Base-by-base conservation (phyloP, 2,329 filamentous ascomycete genomes). In the Didymella keratinophila region DNA sequence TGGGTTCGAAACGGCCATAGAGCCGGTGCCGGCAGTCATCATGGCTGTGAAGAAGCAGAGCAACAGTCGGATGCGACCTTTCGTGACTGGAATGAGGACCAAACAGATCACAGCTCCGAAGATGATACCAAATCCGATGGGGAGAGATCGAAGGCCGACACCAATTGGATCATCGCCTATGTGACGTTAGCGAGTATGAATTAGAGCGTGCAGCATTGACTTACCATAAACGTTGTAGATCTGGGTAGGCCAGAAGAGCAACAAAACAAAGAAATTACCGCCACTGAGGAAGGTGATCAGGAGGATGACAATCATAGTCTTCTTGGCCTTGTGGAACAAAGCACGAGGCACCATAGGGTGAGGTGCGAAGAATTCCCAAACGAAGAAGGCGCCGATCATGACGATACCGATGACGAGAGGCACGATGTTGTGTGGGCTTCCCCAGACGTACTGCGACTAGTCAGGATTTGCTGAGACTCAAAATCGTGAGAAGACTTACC, bases 1-100 rank as follows among this genome's bases (percentile, higher is more conserved):
- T 4, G 77, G 71, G 2, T 74, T 75, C 0, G 81, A 82, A 21
- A 82, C 74, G 1, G 84, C 77, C 56, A 89, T 75, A 3, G 83
- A 80, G 34, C 85, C 86, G 64, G 81, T 85, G 25, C 84, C 86
- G 20, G 85, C 86, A 1, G 88, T 90, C 88, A 90, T 90, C 27
- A 89, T 64, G 9, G 83, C 71, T 3, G 84, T 87, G 58, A 84
- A 84, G 28, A 81, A 74, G 50, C 89, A 83, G 76, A 90, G 81
- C 45, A 90, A 77, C 59, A 82, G 80, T 56, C 83, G 84, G 65
- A 86, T 89, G 56, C 83, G 82, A 12, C 87, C 87, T 39, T 81
- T 81, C 64, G 86, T 82, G 8, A 83, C 72, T 21, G 83, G 84
- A 23, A 90, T 78, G 2, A 89, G 77, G 60, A 81, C 79, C 2